phyloP scores from a whole-genome alignment of 805 yeast genomes.

The Saturnispora kantuleensis region DNA sequence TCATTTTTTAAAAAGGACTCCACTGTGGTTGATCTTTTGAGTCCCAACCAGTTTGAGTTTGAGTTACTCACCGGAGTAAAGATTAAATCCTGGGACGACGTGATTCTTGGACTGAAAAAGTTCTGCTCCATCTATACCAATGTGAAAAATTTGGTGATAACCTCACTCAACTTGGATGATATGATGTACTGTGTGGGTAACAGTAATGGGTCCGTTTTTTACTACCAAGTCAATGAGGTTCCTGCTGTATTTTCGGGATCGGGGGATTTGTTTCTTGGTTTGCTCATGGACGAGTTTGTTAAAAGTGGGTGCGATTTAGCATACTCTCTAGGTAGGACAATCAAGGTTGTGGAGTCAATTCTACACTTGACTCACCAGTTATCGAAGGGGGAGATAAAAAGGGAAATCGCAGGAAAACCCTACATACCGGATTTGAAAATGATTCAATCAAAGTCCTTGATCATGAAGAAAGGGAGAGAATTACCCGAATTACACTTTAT shows the following conservation, averaged over 20 bases:
- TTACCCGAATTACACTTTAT: conserved; percentile 4
- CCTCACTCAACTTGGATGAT: conserved; percentile 35
- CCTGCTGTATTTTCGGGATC: conserved; percentile 61
- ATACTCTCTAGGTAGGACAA: conserved; percentile 31
- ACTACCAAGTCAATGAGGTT: conserved; percentile 37
- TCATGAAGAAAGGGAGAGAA: conserved; percentile 6
- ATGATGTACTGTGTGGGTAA: conserved; percentile 35
- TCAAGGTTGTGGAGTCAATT: conserved; percentile 33
- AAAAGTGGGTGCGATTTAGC: conserved; percentile 22
- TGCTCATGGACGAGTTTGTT: conserved; percentile 42
- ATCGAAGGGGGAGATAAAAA: conserved; percentile 5
- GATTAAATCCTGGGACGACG: conserved; percentile 29
- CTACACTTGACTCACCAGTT: conserved; percentile 30
- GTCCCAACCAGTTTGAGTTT: conserved; percentile 72
- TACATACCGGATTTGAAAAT: conserved; percentile 36
- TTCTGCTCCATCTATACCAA: conserved; percentile 34
- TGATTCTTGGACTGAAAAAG: conserved; percentile 29
- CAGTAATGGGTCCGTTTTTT: conserved; percentile 22
- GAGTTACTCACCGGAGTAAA: conserved; percentile 44
- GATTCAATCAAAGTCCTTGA: conserved; percentile 32
- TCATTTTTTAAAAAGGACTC: conserved; percentile 31
- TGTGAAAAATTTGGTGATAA: conserved; percentile 46
- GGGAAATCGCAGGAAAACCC: conserved; percentile 11
- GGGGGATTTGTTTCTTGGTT: conserved; percentile 63
- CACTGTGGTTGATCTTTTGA: conserved; percentile 36